Conservation (phyloP, 2,329 filamentous ascomycete genomes). For the Penicillium griseofulvum region DNA sequence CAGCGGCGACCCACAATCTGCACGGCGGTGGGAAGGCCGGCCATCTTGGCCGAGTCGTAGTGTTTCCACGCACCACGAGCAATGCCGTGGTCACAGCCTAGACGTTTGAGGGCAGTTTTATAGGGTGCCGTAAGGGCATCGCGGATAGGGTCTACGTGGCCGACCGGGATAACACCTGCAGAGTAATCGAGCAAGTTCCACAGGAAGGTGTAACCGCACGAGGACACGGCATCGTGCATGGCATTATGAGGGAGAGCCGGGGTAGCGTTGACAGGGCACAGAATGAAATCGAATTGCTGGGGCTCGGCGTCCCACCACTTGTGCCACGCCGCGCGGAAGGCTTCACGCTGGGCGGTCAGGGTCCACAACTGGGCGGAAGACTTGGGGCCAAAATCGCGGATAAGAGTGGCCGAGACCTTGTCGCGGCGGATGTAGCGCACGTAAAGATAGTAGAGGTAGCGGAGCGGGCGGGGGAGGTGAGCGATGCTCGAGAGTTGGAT, state of each 20-base stretch:
- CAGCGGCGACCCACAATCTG: conserved; percentile 77
- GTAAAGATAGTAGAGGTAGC: conserved; percentile 85
- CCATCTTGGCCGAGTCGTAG: conserved; percentile 80
- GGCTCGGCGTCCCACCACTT: conserved; percentile 74
- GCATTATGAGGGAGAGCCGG: conserved; percentile 82
- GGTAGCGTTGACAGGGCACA: conserved; percentile 85
- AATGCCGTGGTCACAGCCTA: conserved; percentile 67
- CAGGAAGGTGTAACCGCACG: conserved; percentile 88
- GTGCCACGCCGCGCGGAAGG: conserved; percentile 74
- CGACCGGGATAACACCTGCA: conserved; percentile 77
- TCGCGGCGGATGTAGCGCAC: conserved; percentile 80
- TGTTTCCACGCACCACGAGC: conserved; percentile 80
- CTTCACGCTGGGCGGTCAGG: conserved; percentile 72
- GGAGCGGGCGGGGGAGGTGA: conserved; percentile 67
- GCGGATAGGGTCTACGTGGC: conserved; percentile 73
- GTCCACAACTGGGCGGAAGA: conserved; percentile 78
- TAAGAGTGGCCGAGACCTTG: conserved; percentile 71
- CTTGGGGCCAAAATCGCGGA: conserved; percentile 71
- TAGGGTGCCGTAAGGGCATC: conserved; percentile 59
- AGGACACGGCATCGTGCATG: conserved; percentile 81
- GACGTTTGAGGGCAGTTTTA: conserved; percentile 33
- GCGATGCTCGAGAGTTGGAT: conserved; percentile 72
- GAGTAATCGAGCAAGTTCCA: conserved; percentile 94
- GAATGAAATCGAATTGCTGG: conserved; percentile 73
- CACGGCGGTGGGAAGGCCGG: conserved; percentile 80